These are phyloP conservation scores for Grosmannia clavigera DNA, from an alignment of 2,329 filamentous ascomycete species.

Conservation along the genomic window DNA sequence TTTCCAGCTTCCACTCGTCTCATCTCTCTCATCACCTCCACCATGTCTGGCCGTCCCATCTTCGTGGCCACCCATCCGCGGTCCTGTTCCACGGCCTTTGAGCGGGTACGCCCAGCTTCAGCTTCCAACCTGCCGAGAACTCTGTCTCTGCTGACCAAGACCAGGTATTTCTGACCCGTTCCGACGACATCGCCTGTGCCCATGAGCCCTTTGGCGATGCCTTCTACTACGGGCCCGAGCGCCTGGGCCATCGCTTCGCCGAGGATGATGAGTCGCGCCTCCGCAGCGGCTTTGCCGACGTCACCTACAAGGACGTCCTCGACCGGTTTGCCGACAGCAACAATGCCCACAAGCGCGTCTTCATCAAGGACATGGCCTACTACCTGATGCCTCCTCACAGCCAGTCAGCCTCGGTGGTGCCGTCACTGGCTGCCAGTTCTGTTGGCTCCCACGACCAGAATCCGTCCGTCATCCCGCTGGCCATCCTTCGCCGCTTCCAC, in stretches of 20 bases:
- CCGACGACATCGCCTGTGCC: constrained; percentile 66
- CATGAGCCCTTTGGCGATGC: constrained; percentile 97
- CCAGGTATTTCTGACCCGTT: constrained; percentile 92
- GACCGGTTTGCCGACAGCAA: constrained; percentile 57
- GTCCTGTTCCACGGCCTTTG: constrained; percentile 93
- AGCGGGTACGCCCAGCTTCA: constrained; percentile 48
- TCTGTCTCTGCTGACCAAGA: background rate
- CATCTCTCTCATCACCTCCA: constrained; percentile 9
- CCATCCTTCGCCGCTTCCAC: constrained; percentile 68
- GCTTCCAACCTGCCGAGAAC: background rate
- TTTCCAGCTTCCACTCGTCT: background rate
- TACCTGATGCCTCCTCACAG: constrained; percentile 72
- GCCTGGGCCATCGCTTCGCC: constrained; percentile 67
- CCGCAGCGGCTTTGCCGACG: constrained; percentile 53
- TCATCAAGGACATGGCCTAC: constrained; percentile 97
- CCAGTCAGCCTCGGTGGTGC: constrained; percentile 57
- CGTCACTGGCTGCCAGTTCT: constrained; percentile 50
- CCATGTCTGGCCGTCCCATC: constrained; percentile 68
- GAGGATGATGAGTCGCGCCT: constrained; percentile 45
- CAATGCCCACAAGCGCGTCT: constrained; percentile 73
- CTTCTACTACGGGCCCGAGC: constrained; percentile 91
- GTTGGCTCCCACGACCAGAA: constrained; percentile 39
- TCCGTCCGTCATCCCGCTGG: constrained; percentile 70
- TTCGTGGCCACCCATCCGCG: constrained; percentile 91
- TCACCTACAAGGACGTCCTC: constrained; percentile 67